phyloP scores from a whole-genome alignment of 1,139 yeast species.

The Geotrichum bryndzae region DNA sequence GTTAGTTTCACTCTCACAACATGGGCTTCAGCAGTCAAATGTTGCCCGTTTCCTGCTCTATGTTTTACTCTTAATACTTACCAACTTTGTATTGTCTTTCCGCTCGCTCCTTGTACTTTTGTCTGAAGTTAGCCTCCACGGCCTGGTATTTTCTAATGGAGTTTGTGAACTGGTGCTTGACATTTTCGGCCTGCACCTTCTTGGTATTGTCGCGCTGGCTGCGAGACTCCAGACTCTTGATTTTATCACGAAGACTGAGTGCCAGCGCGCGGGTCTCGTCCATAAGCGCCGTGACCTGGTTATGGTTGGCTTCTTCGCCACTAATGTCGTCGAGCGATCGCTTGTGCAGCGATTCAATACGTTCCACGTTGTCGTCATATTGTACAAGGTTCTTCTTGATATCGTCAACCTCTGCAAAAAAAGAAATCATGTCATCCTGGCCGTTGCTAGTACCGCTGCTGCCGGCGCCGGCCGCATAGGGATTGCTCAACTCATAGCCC shows the following conservation, averaged over 20 bases:
- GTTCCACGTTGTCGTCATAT: constrained; percentile 69
- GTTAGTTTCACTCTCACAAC: neutral
- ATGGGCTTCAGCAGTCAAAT: neutral
- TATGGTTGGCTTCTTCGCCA: constrained; percentile 63
- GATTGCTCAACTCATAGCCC: constrained; percentile 12
- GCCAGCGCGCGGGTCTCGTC: constrained; percentile 78
- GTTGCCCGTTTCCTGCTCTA: neutral
- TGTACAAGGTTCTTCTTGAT: constrained; percentile 76
- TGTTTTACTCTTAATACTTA: neutral
- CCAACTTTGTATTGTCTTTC: constrained; percentile 81
- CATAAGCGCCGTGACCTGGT: constrained; percentile 70
- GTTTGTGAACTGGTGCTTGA: constrained; percentile 78
- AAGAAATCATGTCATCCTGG: constrained; percentile 58
- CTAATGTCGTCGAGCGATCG: constrained; percentile 79
- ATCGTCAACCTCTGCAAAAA: constrained; percentile 77
- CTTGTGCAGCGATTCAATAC: constrained; percentile 76
- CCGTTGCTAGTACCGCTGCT: constrained; percentile 18
- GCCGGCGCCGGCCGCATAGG: constrained; percentile 9
- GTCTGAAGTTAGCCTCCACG: constrained; percentile 81
- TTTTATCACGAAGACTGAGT: constrained; percentile 63
- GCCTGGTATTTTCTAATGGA: constrained; percentile 81
- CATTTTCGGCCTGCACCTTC: constrained; percentile 83
- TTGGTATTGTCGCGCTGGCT: constrained; percentile 70
- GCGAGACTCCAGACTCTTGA: constrained; percentile 69
- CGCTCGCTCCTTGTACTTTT: constrained; percentile 79